Evolutionary conservation across 176 grass and related monocot genomes (phyloP).

Genomic region (Puya raimondii): DNA sequence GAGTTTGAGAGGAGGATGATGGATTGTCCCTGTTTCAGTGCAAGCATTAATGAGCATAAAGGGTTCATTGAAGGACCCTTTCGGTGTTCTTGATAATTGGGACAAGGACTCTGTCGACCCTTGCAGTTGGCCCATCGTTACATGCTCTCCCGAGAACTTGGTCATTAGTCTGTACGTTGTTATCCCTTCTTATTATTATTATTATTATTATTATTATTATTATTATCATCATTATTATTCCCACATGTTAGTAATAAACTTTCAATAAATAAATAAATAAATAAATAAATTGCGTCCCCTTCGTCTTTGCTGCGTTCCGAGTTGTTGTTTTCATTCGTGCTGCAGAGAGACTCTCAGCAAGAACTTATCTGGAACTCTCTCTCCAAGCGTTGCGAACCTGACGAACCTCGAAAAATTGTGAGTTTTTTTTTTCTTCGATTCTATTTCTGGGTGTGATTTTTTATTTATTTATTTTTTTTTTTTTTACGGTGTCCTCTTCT

Average conservation of each 20-base stretch:
- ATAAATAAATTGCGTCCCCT: too few relatives aligned
- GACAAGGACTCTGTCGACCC: constrained; percentile 35
- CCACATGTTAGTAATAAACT: too few relatives aligned
- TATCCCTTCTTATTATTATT: too few relatives aligned
- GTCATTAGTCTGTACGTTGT: constrained; percentile 34
- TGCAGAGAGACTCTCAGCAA: constrained; percentile 28
- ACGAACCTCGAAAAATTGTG: constrained; percentile 31
- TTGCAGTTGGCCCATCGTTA: constrained; percentile 29
- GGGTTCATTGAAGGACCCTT: constrained; percentile 30
- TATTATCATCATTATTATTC: not conserved
- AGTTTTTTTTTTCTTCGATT: too few relatives aligned
- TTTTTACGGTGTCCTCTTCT: too few relatives aligned
- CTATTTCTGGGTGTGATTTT: too few relatives aligned
- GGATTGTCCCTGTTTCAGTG: constrained; percentile 3
- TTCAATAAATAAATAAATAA: too few relatives aligned
- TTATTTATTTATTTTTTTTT: too few relatives aligned
- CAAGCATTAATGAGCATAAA: constrained; percentile 37
- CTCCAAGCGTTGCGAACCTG: constrained; percentile 34
- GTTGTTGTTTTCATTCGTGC: constrained; percentile 12
- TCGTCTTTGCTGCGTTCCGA: not conserved
- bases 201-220: not conserved
- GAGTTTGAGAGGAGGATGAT: not conserved
- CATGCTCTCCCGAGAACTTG: constrained; percentile 28
- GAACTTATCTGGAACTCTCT: constrained; percentile 30
- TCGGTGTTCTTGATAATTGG: constrained; percentile 28